phyloP scores from a whole-genome alignment of 2,329 filamentous ascomycete genomes.

The Reticulascus tulasneorum region DNA sequence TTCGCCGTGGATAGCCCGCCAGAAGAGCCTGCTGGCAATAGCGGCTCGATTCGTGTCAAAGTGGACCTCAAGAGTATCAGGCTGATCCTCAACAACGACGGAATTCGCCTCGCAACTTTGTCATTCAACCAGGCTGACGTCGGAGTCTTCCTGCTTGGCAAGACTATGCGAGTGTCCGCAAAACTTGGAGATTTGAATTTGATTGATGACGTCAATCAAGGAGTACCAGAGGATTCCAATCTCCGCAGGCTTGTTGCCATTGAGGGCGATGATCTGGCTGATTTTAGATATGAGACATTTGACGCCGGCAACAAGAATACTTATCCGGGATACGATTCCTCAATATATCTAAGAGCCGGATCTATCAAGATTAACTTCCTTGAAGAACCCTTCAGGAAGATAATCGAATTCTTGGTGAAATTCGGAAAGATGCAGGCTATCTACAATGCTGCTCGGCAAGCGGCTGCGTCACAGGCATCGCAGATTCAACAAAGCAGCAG shows the following conservation, averaged over 20 bases:
- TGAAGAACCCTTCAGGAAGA: slow-evolving; percentile 95
- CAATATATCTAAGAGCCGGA: slow-evolving; percentile 83
- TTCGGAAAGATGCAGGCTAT: slow-evolving; percentile 99
- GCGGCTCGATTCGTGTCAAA: slow-evolving; percentile 86
- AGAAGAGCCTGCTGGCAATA: slow-evolving; percentile 23
- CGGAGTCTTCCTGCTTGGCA: slow-evolving; percentile 80
- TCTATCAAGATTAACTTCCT: slow-evolving; percentile 97
- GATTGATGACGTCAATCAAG: slow-evolving; percentile 90
- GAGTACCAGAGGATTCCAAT: slow-evolving; percentile 74
- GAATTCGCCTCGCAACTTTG: slow-evolving; percentile 86
- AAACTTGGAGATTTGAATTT: slow-evolving; percentile 83
- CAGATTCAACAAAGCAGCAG: slow-evolving; percentile 88
- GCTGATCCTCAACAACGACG: slow-evolving; percentile 95
- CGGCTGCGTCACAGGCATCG: slow-evolving; percentile 87
- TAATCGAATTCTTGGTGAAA: slow-evolving; percentile 95
- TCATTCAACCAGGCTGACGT: slow-evolving; percentile 91
- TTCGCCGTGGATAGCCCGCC: slow-evolving; percentile 7
- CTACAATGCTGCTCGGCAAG: slow-evolving; percentile 94
- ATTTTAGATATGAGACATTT: slow-evolving; percentile 97
- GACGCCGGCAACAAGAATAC: slow-evolving; percentile 64
- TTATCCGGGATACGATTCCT: slow-evolving; percentile 94
- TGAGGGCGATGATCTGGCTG: slow-evolving; percentile 89
- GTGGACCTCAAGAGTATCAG: slow-evolving; percentile 90
- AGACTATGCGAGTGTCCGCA: slow-evolving; percentile 82
- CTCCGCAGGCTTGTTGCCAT: slow-evolving; percentile 89